Base-by-base conservation (phyloP, 2,329 filamentous ascomycete genomes). In the Thermothelomyces thermophilus region DNA sequence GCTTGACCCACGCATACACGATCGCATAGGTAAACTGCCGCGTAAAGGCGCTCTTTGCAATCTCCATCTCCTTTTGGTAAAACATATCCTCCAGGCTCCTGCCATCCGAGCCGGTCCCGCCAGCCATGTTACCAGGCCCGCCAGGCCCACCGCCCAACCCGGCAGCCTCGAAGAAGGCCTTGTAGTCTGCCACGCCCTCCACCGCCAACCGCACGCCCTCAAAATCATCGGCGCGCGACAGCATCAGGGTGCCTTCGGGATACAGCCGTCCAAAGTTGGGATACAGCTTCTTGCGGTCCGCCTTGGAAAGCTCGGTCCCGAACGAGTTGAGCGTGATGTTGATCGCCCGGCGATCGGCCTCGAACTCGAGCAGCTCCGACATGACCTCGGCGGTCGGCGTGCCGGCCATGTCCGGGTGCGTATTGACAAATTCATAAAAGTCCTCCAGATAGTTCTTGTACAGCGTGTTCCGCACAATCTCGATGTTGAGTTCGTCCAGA, bases 401-500 rank as follows among this genome's bases (percentile, higher is more conserved):
- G 33, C 89, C 87, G 33, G 79, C 77, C 71, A 97, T 86, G 36
- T 95, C 91, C 0, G 90, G 76, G 64, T 95, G 81, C 9, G 84
- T 86, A 71, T 91, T 95, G 70, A 97, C 86, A 68, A 96, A 98
- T 58, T 86, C 79, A 73, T 97, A 82, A 69, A 98, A 98, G 67
- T 97, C 93, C 68, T 98, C 93, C 7, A 98, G 80, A 67, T 98
- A 98, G 75, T 97, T 97, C 79, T 98, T 98, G 77, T 97, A 98
- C 31, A 98, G 76, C 0, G 90, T 98, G 71, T 98, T 98, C 57
- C 94, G 86, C 51, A 98, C 87, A 68, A 98, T 98, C 73, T 98
- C 93, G 62, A 98, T 98, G 73, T 98, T 98, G 63, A 98, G 77
- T 74, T 98, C 94, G 70, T 98, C 93, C 43, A 98, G 78, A 66